These are phyloP conservation scores for Rasamsonia emersonii DNA, from an alignment of 2,329 filamentous ascomycete genomes.

Conservation along the genomic window DNA sequence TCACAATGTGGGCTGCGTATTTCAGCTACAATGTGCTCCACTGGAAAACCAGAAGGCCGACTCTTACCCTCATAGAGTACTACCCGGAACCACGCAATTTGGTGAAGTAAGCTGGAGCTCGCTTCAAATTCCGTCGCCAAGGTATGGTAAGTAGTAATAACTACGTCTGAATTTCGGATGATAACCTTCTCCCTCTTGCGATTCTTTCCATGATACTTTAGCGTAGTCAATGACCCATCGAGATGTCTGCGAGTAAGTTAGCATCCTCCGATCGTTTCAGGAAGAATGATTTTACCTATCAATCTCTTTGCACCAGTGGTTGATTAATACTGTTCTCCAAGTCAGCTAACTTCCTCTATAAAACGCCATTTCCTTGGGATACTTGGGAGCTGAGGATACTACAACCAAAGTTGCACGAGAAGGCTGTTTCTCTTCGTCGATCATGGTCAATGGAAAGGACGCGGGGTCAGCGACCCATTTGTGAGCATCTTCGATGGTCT, in stretches of 20 bases:
- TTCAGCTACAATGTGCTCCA: neutral
- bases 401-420: constrained; percentile 39
- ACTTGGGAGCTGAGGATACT: constrained; percentile 36
- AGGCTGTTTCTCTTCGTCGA: constrained; percentile 2
- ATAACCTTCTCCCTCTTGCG: constrained; percentile 16
- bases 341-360: constrained; percentile 7
- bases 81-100: constrained; percentile 30
- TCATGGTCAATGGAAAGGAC: too few species aligned
- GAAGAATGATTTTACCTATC: constrained; percentile 19
- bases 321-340: constrained; percentile 29
- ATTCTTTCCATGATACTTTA: constrained; percentile 31
- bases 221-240: constrained; percentile 16
- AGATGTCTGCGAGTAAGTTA: constrained; percentile 23
- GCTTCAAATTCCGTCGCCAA: constrained; percentile 28
- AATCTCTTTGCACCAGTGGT: constrained; percentile 35
- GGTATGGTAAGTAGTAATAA: constrained; percentile 43
- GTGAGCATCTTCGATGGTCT: constrained; percentile 30
- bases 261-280: neutral
- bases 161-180: constrained; percentile 31
- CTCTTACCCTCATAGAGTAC: constrained; percentile 41
- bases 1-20: constrained; percentile 41
- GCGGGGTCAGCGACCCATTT: constrained; percentile 27
- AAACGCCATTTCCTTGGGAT: neutral
- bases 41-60: neutral
- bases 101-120: constrained; percentile 9